A percentile compares a stretch with the other conserved stretches of the same genome.
Conservation (phyloP, 2,329 filamentous ascomycete genomes). For the Sporothrix inflata region DNA sequence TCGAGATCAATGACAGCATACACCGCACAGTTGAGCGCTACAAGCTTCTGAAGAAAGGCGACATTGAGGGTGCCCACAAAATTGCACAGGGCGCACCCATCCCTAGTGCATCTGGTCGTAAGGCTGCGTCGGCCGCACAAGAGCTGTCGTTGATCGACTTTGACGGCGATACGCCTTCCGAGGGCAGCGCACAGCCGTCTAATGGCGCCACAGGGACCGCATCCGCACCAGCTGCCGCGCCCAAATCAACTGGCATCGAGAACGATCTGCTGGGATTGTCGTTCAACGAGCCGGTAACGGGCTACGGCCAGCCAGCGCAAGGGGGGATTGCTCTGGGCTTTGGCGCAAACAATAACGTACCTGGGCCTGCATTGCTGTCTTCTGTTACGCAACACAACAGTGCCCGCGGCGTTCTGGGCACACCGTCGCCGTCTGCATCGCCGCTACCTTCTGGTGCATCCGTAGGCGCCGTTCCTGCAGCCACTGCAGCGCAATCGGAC, state of each 20-base stretch:
- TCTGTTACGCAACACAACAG: conserved; percentile 65
- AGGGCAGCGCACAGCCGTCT: conserved; percentile 48
- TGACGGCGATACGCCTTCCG: conserved; percentile 57
- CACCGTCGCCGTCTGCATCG: conserved; percentile 29
- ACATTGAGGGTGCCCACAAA: conserved; percentile 78
- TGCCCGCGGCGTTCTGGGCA: conserved; percentile 51
- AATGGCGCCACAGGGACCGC: conserved; percentile 46
- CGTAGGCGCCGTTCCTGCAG: conserved; percentile 44
- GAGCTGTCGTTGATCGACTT: conserved; percentile 96
- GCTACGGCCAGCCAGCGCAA: conserved; percentile 63
- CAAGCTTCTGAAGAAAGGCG: conserved; percentile 93
- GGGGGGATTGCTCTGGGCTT: conserved; percentile 85
- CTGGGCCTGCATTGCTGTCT: conserved; percentile 66
- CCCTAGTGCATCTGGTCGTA: conserved; percentile 49
- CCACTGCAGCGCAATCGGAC: conserved; percentile 17
- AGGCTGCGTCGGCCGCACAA: conserved; percentile 57
- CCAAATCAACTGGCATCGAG: conserved; percentile 70
- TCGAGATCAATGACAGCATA: conserved; percentile 99
- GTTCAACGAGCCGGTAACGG: conserved; percentile 64
- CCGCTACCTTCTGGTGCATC: not conserved
- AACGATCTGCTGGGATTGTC: conserved; percentile 90
- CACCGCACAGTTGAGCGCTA: conserved; percentile 95
- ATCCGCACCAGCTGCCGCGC: conserved; percentile 41
- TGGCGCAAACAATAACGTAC: conserved; percentile 68
- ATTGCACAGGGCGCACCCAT: conserved; percentile 76